Evolutionary conservation across 306 rosid genomes (phyloP).

Genomic region (Medicago arabica): DNA sequence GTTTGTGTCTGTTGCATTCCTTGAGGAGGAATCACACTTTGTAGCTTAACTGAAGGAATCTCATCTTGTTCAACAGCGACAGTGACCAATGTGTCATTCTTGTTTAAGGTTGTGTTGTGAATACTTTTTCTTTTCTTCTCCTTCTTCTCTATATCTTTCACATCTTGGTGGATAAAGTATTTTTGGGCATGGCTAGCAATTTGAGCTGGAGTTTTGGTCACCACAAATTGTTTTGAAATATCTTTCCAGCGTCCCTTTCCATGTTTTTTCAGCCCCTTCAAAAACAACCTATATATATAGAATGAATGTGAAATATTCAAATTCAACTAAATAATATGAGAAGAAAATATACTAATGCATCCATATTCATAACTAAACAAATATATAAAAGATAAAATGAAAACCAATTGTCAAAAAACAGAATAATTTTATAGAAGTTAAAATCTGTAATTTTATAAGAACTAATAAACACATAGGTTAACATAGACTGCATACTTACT

Average conservation of each 20-base stretch:
- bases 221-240: background rate
- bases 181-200: slow-evolving; percentile 23
- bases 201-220: background rate
- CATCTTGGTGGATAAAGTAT: background rate
- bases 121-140: background rate
- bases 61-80: background rate
- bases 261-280: background rate
- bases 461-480: too few relatives aligned
- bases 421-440: too few relatives aligned
- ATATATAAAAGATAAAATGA: too few relatives aligned
- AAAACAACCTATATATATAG: background rate
- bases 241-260: background rate
- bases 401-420: too few relatives aligned
- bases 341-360: too few relatives aligned
- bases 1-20: too few relatives aligned
- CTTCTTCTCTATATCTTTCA: background rate
- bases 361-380: too few relatives aligned
- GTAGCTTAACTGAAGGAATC: too few relatives aligned
- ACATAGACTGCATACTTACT: background rate
- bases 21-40: too few relatives aligned
- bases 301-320: background rate
- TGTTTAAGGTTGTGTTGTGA: background rate
- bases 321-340: background rate
- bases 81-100: background rate
- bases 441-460: too few relatives aligned